Conservation (phyloP, 352 stramenopile genomes). For the Phytophthora syringae region DNA sequence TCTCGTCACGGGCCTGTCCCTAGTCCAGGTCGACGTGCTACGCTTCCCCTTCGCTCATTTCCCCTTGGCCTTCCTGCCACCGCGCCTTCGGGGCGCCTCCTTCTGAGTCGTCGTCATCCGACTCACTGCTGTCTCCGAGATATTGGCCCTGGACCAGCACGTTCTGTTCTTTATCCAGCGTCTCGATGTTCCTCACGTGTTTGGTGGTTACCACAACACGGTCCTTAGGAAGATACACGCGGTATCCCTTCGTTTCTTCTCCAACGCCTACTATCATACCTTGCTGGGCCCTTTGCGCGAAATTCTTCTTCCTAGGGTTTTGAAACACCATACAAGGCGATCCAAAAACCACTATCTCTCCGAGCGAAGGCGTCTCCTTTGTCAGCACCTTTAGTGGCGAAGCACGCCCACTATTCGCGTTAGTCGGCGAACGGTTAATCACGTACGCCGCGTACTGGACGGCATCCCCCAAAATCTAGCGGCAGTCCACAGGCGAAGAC, state of each 20-base stretch:
- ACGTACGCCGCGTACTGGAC: constrained; percentile 36
- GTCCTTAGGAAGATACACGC: background rate
- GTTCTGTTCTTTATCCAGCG: background rate
- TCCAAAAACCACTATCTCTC: background rate
- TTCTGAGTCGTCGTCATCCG: too few species aligned
- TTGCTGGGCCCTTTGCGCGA: background rate
- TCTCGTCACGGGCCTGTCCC: too few species aligned
- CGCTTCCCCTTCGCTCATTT: too few species aligned
- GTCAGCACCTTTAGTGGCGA: background rate
- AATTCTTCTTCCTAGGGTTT: background rate
- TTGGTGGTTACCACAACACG: background rate
- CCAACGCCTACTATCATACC: background rate
- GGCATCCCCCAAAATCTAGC: constrained; percentile 28
- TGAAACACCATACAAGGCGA: background rate
- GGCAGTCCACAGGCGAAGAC: constrained; percentile 28
- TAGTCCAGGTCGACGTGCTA: too few species aligned
- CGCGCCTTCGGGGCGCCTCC: too few species aligned
- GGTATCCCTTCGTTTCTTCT: background rate
- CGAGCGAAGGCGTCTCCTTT: background rate
- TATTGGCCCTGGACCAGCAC: background rate
- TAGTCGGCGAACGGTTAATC: background rate
- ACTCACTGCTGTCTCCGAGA: background rate
- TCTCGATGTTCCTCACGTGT: background rate
- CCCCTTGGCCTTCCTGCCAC: too few species aligned
- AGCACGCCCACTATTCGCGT: background rate